phyloP scores from a whole-genome alignment of 2,329 filamentous ascomycete species.

The Salinomyces thailandicus region DNA sequence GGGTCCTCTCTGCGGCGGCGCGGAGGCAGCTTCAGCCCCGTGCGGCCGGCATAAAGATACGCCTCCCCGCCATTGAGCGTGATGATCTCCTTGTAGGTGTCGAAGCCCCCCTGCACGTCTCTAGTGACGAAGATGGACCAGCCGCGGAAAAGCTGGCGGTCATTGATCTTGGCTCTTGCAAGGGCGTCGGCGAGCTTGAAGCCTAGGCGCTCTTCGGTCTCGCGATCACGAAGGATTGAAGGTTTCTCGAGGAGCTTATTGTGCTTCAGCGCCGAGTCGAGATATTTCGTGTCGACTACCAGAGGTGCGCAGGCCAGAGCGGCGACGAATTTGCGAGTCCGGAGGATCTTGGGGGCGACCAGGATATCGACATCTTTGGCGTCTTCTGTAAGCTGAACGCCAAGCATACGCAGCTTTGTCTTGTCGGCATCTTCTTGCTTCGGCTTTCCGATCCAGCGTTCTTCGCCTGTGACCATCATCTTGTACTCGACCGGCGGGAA shows the following conservation, averaged over 20 bases:
- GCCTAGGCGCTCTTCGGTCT: constrained; percentile 60
- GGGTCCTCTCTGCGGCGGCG: constrained; percentile 40
- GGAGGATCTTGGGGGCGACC: constrained; percentile 73
- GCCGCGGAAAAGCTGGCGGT: constrained; percentile 61
- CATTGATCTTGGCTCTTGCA: constrained; percentile 61
- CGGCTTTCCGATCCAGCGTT: constrained; percentile 64
- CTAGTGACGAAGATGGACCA: constrained; percentile 78
- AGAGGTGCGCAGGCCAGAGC: constrained; percentile 71
- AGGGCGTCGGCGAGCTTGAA: constrained; percentile 61
- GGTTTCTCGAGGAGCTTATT: constrained; percentile 54
- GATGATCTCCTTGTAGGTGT: constrained; percentile 77
- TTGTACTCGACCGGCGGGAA: constrained; percentile 58
- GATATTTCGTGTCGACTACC: constrained; percentile 66
- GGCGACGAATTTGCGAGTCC: constrained; percentile 87
- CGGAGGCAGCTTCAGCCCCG: constrained; percentile 47
- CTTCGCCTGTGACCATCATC: constrained; percentile 74
- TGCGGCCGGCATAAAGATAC: constrained; percentile 58
- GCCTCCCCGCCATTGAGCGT: constrained; percentile 82
- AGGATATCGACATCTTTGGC: constrained; percentile 70
- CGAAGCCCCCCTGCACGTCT: constrained; percentile 66
- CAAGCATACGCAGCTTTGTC: constrained; percentile 72
- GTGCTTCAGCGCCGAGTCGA: constrained; percentile 64
- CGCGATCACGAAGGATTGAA: constrained; percentile 54
- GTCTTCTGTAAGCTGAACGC: constrained; percentile 70
- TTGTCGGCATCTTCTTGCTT: constrained; percentile 70